These are phyloP conservation scores for Carex littledalei DNA, from an alignment of 176 grass and related monocot species.

Conservation along the genomic window DNA sequence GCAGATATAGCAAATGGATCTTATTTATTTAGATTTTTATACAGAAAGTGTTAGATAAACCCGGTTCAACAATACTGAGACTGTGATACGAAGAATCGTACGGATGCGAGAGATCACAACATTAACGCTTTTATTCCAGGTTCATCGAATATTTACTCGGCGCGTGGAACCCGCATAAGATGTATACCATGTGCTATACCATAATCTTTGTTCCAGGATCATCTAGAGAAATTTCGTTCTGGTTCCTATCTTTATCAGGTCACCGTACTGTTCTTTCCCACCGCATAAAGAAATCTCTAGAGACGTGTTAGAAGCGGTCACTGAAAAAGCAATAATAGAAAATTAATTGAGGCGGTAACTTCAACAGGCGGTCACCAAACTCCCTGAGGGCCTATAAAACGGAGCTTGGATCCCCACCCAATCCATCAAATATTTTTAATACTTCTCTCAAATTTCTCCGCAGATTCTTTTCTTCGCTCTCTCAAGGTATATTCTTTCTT, in stretches of 20 bases:
- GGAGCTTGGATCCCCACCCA: background rate
- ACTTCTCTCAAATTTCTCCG: background rate
- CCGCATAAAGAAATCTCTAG: background rate
- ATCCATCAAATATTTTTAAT: background rate
- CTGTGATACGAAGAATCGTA: no score
- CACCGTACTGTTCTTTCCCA: background rate
- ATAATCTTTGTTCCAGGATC: background rate
- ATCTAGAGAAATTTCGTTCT: background rate
- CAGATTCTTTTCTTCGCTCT: background rate
- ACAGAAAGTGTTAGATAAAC: no score
- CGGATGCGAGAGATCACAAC: no score
- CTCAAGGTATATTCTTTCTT: background rate
- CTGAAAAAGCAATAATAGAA: background rate
- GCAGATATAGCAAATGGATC: no score
- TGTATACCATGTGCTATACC: background rate
- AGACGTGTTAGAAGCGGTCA: constrained; percentile 2
- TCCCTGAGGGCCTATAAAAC: background rate
- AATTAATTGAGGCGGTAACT: background rate
- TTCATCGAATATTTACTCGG: no score
- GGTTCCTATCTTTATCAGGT: background rate
- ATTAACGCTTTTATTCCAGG: no score
- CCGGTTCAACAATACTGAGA: no score
- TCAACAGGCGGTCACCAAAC: background rate
- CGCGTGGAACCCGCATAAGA: background rate
- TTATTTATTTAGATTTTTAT: no score